Evolutionary conservation across 495 filamentous ascomycete genomes (phyloP).

Genomic region (Aspergillus baeticus): DNA sequence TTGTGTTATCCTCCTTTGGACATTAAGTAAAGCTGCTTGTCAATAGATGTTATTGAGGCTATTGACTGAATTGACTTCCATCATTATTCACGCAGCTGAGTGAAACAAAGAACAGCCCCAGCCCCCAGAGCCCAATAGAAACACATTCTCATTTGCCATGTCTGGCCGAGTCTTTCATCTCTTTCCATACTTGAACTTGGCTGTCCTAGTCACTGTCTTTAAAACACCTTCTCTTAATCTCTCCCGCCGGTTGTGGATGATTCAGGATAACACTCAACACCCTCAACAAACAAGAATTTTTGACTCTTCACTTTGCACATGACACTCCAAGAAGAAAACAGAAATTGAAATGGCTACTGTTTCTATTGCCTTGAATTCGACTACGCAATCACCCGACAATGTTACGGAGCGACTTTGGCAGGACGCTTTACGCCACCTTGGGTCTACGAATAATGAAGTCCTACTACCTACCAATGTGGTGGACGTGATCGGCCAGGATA

Average conservation of each 20-base stretch:
- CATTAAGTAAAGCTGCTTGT: neutral
- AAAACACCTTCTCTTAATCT: conserved; percentile 10
- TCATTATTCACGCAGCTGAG: conserved; percentile 12
- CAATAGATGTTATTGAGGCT: neutral
- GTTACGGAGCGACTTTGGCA: conserved; percentile 28
- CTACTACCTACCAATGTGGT: conserved; percentile 25
- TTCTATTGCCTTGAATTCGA: conserved; percentile 17
- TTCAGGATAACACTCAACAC: neutral
- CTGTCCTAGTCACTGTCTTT: conserved; percentile 11
- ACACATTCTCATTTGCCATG: conserved; percentile 18
- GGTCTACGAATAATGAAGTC: conserved; percentile 28
- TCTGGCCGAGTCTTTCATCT: conserved; percentile 15
- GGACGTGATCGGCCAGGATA: conserved; percentile 25
- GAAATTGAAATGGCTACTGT: conserved; percentile 19
- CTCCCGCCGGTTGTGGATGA: neutral
- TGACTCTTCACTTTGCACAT: neutral
- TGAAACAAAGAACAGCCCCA: conserved; percentile 26
- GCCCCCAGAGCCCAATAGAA: conserved; percentile 15
- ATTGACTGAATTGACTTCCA: conserved; percentile 5
- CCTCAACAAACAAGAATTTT: conserved; percentile 1
- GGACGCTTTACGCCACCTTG: conserved; percentile 25
- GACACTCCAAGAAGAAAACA: neutral
- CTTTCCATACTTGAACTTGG: conserved; percentile 9
- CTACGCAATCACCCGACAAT: conserved; percentile 15
- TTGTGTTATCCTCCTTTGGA: conserved; percentile 4